Evolutionary conservation across 768 basidiomycete genomes (phyloP).

Genomic region (Tricholomella constricta): DNA sequence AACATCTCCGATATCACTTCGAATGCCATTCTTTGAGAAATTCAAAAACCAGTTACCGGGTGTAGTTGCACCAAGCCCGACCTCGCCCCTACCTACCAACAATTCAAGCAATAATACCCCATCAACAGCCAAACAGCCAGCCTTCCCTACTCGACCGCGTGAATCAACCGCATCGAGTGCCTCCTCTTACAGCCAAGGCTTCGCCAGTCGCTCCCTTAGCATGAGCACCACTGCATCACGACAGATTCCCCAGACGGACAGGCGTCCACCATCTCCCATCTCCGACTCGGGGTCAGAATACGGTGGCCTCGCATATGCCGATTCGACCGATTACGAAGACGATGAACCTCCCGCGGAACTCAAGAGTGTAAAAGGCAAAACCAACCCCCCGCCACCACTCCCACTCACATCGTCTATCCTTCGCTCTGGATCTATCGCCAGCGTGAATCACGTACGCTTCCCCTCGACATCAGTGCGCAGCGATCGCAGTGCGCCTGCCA

Average conservation of each 20-base stretch:
- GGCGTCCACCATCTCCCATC: constrained; percentile 21
- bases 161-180: constrained; percentile 9
- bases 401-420: constrained; percentile 23
- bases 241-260: constrained; percentile 2
- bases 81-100: constrained; percentile 15
- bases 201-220: constrained; percentile 10
- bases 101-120: constrained; percentile 14
- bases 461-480: constrained; percentile 16
- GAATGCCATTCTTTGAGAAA: constrained; percentile 61
- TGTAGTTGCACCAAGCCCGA: constrained; percentile 18
- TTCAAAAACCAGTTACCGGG: constrained; percentile 41
- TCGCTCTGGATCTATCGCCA: constrained; percentile 25
- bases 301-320: constrained; percentile 51
- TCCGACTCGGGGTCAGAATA: constrained; percentile 47
- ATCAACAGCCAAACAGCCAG: constrained; percentile 18
- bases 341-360: constrained; percentile 25
- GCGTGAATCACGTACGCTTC: constrained; percentile 23
- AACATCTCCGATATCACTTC: constrained; percentile 31
- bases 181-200: constrained; percentile 13
- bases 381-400: constrained; percentile 25
- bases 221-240: constrained; percentile 18
- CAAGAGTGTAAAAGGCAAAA: constrained; percentile 21
- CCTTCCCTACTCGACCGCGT: constrained; percentile 2
- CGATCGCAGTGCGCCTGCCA: constrained; percentile 3
- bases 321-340: constrained; percentile 47